Base-by-base conservation (phyloP, 768 basidiomycete species). In the Sarcomyxa edulis region DNA sequence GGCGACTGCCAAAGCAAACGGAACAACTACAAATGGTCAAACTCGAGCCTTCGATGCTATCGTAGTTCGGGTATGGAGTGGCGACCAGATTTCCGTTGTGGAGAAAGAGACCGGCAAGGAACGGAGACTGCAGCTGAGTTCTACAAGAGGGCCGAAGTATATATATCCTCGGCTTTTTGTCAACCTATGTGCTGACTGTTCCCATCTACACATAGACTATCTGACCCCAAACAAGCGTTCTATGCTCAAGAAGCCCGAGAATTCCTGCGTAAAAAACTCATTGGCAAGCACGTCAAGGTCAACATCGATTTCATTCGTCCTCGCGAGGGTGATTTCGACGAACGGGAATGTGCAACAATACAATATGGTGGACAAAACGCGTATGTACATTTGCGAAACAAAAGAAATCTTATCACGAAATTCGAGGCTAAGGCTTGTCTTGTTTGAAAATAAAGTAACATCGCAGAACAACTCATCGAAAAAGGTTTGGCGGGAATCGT, bases 191-290 rank as follows among this genome's bases (percentile, higher is more conserved):
- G 2, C 15, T 26, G 19, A 6, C 34, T 31, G 25, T 40, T 48
- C 18, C 43, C 27, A 12, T 24, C 38, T n/a, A 29, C 32, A 32
- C 20, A 24, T 42, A 94, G 91, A 55, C 68, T 86, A 20, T 79
- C 84, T 9, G 95, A 96, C 52, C 76, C 87, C 3, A 89, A 84
- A 49, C 84, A 94, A 55, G 79, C 84, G 0, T 85, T 76, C 48
- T 93, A 90, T 55, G 89, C 92, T 2, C 78, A 86, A 36, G 96
- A 99, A 59, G 93, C 93, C 4, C 81, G 82, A 39, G 95, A 99
- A 58, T 93, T 93, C 64, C 62, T 98, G 23, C 76, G 95, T 32
- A 95, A 91, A 65, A 84, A 78, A 47, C 68, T 97, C 15, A 94
- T 98, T 45, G 95, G 95, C 28, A 93, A 93, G 63, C 69, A 76